phyloP scores from a whole-genome alignment of 768 basidiomycete species.

The Termitomyces sp. region DNA sequence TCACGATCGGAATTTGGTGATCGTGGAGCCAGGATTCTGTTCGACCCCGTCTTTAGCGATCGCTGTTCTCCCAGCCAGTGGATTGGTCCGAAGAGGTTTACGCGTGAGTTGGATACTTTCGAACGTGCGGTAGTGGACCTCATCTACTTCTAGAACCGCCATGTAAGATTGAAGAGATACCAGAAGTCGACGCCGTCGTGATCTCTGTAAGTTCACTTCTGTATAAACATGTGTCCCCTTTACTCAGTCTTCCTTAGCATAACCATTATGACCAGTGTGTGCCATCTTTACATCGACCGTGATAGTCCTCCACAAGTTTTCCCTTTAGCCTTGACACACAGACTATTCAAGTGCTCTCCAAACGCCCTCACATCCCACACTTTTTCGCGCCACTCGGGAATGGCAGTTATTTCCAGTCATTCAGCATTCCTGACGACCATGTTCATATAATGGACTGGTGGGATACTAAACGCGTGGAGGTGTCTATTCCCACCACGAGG shows the following conservation, averaged over 20 bases:
- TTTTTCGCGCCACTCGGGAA: slow-evolving; percentile 61
- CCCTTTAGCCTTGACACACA: slow-evolving; percentile 35
- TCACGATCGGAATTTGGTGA: slow-evolving; percentile 17
- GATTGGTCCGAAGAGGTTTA: slow-evolving; percentile 43
- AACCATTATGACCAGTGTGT: slow-evolving; percentile 50
- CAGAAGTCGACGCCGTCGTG: slow-evolving; percentile 57
- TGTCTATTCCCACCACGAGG: slow-evolving; percentile 15
- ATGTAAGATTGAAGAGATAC: slow-evolving; percentile 48
- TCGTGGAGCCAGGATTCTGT: slow-evolving; percentile 41
- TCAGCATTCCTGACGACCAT: slow-evolving; percentile 32
- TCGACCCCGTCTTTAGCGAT: slow-evolving; percentile 50
- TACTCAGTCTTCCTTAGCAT: slow-evolving; percentile 24
- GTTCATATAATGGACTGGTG: slow-evolving; percentile 64
- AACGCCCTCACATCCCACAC: slow-evolving; percentile 32
- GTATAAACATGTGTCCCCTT: not conserved
- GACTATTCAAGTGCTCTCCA: slow-evolving; percentile 33
- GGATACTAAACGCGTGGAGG: slow-evolving; percentile 38
- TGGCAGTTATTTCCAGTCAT: slow-evolving; percentile 29
- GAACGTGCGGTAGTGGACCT: not conserved
- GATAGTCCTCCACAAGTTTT: not conserved
- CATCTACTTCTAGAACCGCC: slow-evolving; percentile 30
- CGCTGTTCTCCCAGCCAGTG: slow-evolving; percentile 43
- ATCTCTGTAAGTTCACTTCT: slow-evolving; percentile 40
- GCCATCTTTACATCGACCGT: not conserved
- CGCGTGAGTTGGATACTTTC: slow-evolving; percentile 27